These are phyloP conservation scores for Pyrenophora seminiperda DNA, from an alignment of 2,329 filamentous ascomycete genomes.

Conservation along the genomic window DNA sequence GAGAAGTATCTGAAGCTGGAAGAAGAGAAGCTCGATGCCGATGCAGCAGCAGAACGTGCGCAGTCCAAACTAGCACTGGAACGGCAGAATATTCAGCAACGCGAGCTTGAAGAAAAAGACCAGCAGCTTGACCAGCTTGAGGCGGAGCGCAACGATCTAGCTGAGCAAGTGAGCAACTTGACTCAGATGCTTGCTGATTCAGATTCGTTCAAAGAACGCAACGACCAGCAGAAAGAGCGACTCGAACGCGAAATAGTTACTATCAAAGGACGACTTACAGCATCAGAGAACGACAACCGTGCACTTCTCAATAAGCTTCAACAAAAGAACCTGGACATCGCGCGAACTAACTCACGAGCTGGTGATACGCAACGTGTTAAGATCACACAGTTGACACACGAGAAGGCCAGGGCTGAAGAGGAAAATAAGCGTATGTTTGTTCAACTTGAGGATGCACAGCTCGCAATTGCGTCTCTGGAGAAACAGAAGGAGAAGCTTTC, in stretches of 20 bases:
- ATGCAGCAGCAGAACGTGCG: slow-evolving; percentile 77
- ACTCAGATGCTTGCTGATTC: slow-evolving; percentile 88
- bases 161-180: slow-evolving; percentile 79
- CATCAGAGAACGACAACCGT: slow-evolving; percentile 95
- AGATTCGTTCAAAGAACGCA: slow-evolving; percentile 84
- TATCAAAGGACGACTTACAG: slow-evolving; percentile 83
- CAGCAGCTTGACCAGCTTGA: slow-evolving; percentile 79
- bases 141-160: slow-evolving; percentile 75
- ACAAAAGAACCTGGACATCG: slow-evolving; percentile 96
- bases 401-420: slow-evolving; percentile 83
- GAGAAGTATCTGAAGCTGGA: slow-evolving; percentile 84
- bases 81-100: slow-evolving; percentile 75
- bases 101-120: slow-evolving; percentile 80
- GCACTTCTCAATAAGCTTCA: slow-evolving; percentile 96
- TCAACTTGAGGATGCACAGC: slow-evolving; percentile 83
- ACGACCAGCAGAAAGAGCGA: slow-evolving; percentile 92
- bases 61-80: slow-evolving; percentile 80
- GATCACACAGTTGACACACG: slow-evolving; percentile 74
- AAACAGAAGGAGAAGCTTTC: slow-evolving; percentile 95
- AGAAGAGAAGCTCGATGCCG: slow-evolving; percentile 81
- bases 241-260: slow-evolving; percentile 90
- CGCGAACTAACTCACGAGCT: slow-evolving; percentile 82
- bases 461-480: slow-evolving; percentile 81
- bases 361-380: slow-evolving; percentile 82
- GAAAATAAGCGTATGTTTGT: slow-evolving; percentile 79